phyloP scores from a whole-genome alignment of 352 stramenopile genomes.

The Pythium monospermum region DNA sequence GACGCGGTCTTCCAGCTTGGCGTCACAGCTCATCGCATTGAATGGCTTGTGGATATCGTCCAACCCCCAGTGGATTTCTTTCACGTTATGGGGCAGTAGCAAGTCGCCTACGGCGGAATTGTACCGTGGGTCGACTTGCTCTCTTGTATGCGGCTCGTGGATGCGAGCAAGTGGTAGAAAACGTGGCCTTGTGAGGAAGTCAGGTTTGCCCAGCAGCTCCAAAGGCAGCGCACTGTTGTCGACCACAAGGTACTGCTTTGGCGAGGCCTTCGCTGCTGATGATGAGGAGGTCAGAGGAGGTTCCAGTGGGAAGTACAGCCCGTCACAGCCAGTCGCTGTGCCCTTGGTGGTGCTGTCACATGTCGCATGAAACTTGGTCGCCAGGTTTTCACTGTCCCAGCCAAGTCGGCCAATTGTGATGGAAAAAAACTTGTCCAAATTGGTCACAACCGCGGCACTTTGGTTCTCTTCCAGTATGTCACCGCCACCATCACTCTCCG shows the following conservation, averaged over 20 bases:
- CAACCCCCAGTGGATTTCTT: constrained; percentile 1
- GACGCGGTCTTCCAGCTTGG: constrained; percentile 6
- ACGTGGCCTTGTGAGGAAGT: not conserved
- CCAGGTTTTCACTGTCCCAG: constrained; percentile 13
- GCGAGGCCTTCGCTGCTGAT: too few relatives aligned
- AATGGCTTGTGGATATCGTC: not conserved
- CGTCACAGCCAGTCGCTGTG: too few relatives aligned
- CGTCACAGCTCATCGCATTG: not conserved
- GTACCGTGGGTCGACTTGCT: not conserved
- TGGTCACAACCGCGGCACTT: not conserved
- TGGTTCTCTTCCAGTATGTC: not conserved
- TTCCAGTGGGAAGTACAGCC: too few relatives aligned
- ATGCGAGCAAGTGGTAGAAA: constrained; percentile 2
- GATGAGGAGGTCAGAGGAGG: too few relatives aligned
- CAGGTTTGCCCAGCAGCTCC: not conserved
- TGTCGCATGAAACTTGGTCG: not conserved
- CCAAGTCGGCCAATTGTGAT: constrained; percentile 18
- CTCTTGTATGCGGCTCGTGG: not conserved
- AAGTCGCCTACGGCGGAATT: constrained; percentile 3
- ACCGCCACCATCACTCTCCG: too few relatives aligned
- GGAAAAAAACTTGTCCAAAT: constrained; percentile 18
- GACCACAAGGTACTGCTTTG: constrained; percentile 1
- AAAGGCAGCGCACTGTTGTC: not conserved
- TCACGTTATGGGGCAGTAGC: constrained; percentile 6
- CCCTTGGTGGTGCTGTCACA: not conserved